phyloP scores from a whole-genome alignment of 176 grass and related monocot genomes.

The Thinopyrum elongatum region DNA sequence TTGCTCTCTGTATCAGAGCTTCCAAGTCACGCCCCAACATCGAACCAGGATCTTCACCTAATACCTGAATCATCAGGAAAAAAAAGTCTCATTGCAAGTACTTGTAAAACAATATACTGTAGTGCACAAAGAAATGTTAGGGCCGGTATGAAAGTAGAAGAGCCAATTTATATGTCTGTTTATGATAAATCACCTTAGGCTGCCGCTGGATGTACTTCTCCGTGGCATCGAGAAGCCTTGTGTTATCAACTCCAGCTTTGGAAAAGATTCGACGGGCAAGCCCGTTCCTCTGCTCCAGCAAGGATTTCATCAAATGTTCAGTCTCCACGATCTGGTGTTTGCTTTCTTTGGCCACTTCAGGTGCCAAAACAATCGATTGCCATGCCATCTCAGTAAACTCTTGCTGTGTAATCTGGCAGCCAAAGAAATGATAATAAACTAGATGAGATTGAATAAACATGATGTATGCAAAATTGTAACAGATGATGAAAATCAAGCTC shows the following conservation, averaged over 20 bases:
- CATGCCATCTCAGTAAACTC: conserved; percentile 99
- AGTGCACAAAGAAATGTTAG: not conserved
- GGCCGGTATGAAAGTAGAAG: not conserved
- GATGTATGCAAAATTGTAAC: too few relatives aligned
- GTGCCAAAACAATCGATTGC: conserved; percentile 78
- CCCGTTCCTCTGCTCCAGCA: conserved; percentile 95
- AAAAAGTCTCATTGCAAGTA: not conserved
- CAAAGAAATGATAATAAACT: not conserved
- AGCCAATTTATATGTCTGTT: not conserved
- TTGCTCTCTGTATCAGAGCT: conserved; percentile 81
- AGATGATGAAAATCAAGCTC: not conserved
- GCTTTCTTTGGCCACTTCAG: conserved; percentile 93
- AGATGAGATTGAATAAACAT: not conserved
- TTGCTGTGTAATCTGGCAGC: conserved; percentile 91
- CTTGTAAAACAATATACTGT: not conserved
- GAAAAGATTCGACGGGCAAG: conserved; percentile 96
- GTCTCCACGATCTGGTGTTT: conserved; percentile 99
- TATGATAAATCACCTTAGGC: conserved; percentile 65
- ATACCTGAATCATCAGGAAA: conserved; percentile 43
- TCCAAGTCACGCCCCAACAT: conserved; percentile 95
- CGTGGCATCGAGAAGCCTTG: conserved; percentile 83
- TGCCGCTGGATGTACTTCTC: conserved; percentile 96
- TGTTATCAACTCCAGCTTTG: conserved; percentile 89
- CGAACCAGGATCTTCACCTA: conserved; percentile 87
- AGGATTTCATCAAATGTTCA: conserved; percentile 91